These are phyloP conservation scores for Pyrenopolyporus hunteri DNA, from an alignment of 495 filamentous ascomycete genomes.

Conservation along the genomic window DNA sequence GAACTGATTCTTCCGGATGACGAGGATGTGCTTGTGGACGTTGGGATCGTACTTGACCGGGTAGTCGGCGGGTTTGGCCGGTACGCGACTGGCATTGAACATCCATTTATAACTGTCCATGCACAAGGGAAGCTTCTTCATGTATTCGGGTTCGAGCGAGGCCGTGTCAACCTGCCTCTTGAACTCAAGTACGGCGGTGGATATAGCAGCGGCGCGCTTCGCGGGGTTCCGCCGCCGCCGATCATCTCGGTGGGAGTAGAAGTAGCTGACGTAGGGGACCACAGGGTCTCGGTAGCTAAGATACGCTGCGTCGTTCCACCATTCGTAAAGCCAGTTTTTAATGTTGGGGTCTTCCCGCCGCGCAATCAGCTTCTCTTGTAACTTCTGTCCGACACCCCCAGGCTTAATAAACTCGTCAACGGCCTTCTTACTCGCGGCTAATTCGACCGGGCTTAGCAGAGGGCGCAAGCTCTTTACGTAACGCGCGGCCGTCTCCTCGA, in stretches of 20 bases:
- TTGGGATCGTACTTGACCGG: conserved; percentile 78
- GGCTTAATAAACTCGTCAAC: conserved; percentile 83
- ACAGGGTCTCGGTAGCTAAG: conserved; percentile 93
- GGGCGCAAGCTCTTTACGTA: conserved; percentile 94
- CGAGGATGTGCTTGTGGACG: conserved; percentile 84
- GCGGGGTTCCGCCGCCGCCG: conserved; percentile 83
- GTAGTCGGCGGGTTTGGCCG: conserved; percentile 80
- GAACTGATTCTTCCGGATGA: conserved; percentile 94
- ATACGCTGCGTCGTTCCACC: conserved; percentile 97
- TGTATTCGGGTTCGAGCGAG: conserved; percentile 94
- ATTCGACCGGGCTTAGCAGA: conserved; percentile 74
- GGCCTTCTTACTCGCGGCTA: conserved; percentile 75
- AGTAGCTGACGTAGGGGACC: conserved; percentile 98
- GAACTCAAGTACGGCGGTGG: conserved; percentile 86
- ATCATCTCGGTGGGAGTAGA: conserved; percentile 98
- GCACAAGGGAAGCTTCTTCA: conserved; percentile 92
- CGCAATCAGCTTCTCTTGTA: conserved; percentile 87
- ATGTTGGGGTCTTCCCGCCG: conserved; percentile 80
- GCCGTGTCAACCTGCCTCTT: conserved; percentile 86
- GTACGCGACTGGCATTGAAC: conserved; percentile 93
- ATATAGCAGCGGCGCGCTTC: conserved; percentile 90
- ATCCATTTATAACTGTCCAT: conserved; percentile 99
- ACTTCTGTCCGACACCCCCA: conserved; percentile 77
- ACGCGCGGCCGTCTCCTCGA: conserved; percentile 88
- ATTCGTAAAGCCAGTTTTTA: conserved; percentile 95